Percentiles rank a stretch among this genome's conserved stretches.
These are phyloP conservation scores for Aquilaria sinensis DNA, from an alignment of 345 rosid genomes.

Conservation along the genomic window DNA sequence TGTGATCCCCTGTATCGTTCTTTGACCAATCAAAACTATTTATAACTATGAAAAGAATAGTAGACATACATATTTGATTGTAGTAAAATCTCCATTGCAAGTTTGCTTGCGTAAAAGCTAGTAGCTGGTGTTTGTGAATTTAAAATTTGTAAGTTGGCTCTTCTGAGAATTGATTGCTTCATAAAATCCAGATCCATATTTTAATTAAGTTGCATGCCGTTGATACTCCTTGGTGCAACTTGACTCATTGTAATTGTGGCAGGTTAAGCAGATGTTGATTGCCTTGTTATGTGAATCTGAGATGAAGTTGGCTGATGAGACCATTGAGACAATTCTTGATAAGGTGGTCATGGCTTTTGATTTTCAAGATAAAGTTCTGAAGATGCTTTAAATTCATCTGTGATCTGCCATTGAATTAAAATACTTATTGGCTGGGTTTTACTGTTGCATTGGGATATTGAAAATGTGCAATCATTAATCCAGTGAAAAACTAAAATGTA, in stretches of 20 bases:
- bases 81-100: no score
- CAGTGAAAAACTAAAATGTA: no score
- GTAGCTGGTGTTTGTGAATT: no score
- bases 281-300: slow-evolving; percentile 96
- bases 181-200: neutral
- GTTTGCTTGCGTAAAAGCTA: no score
- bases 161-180: neutral
- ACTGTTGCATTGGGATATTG: no score
- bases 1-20: no score
- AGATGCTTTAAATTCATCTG: neutral
- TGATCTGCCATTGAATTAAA: neutral
- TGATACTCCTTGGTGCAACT: slow-evolving; percentile 19
- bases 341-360: slow-evolving; percentile 39
- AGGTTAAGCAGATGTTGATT: slow-evolving; percentile 98
- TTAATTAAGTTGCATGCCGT: slow-evolving; percentile 11
- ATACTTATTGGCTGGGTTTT: no score
- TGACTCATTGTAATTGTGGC: slow-evolving; percentile 33
- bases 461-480: no score
- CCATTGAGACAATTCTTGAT: slow-evolving; percentile 89
- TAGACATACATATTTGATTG: no score
- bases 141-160: neutral
- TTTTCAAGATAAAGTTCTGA: neutral
- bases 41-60: no score
- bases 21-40: no score
- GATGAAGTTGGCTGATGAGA: slow-evolving; percentile 96